phyloP scores from a whole-genome alignment of 805 yeast species.

The Lipomyces lipofer region DNA sequence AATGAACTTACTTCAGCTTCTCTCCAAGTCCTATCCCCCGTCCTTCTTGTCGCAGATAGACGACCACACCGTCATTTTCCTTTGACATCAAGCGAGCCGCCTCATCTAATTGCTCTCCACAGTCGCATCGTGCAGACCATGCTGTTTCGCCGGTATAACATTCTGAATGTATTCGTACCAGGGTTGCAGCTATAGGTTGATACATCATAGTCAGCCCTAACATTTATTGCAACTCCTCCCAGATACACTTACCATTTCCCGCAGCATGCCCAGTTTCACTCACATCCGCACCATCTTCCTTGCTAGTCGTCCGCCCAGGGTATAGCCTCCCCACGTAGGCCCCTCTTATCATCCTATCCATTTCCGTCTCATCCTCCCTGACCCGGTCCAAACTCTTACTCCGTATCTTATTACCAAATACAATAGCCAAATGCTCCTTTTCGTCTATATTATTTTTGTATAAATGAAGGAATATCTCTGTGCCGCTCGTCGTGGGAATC shows the following conservation, averaged over 20 bases:
- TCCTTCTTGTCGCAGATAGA: conserved; percentile 95
- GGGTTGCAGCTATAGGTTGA: conserved; percentile 36
- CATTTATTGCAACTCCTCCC: background rate
- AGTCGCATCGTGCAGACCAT: conserved; percentile 98
- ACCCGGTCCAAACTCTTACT: conserved; percentile 67
- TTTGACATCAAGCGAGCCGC: conserved; percentile 92
- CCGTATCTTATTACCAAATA: conserved; percentile 88
- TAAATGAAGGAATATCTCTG: conserved; percentile 88
- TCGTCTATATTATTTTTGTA: conserved; percentile 83
- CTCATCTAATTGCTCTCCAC: conserved; percentile 98
- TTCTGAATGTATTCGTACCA: conserved; percentile 92
- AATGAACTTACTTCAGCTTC: conserved; percentile 61
- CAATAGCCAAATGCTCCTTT: conserved; percentile 96
- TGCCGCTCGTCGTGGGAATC: conserved; percentile 93
- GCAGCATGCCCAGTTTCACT: conserved; percentile 33
- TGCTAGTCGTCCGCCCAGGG: conserved; percentile 75
- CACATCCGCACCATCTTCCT: conserved; percentile 22
- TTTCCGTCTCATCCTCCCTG: conserved; percentile 74
- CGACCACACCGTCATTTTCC: conserved; percentile 89
- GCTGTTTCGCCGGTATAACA: conserved; percentile 99
- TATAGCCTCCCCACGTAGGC: conserved; percentile 88
- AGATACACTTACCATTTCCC: conserved; percentile 1
- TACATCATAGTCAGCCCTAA: background rate
- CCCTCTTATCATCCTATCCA: conserved; percentile 96
- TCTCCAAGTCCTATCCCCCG: conserved; percentile 99